Base-by-base conservation (phyloP, 1,284 basidiomycete species). In the Pseudozyma tsukubaensis region DNA sequence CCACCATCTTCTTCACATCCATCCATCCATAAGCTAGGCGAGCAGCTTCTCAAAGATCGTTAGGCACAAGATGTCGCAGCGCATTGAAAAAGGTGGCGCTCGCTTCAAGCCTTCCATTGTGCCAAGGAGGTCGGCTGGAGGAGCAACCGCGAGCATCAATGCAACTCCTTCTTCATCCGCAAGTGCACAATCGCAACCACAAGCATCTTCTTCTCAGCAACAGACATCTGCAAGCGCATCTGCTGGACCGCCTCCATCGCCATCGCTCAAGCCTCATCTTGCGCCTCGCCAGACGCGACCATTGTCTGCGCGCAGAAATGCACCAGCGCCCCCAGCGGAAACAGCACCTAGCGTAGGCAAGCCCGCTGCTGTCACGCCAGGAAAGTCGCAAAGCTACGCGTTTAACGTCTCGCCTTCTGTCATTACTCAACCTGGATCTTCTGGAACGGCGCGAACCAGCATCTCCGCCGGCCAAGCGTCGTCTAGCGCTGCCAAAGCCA, bases 1-100 rank as follows among this genome's bases (percentile, higher is more conserved):
- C 57, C 50, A 43, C 58, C 53, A 52, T 60, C 49, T 50, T 34
- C n/a, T 34, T 29, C 8, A n/a, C 51, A 54, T 49, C 48, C 58
- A 57, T 47, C 54, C 59, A 44, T 48, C n/a, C 19, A 44, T 50
- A n/a, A 35, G 34, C 13, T 19, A 12, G 7, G 35, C 35, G 18
- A 43, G n/a, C 36, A 51, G 8, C 32, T 29, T 7, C n/a, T 3
- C 4, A 29, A 29, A 14, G 29, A 43, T 12, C 4, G 13, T 32
- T 12, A n/a, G 1, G 19, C 16, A 36, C 42, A 36, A 35, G 14
- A 76, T 76, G 73, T 76, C 73, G 55, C 68, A 64, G 56, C 64
- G 73, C 54, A 76, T 76, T 62, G 73, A 76, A 61, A 76, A 76
- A 61, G 73, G 73, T 16, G 69, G 73, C 24, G 63, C 73, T 35